phyloP scores from a whole-genome alignment of 1,139 yeast genomes.

The Saccharomyces hybrid region DNA sequence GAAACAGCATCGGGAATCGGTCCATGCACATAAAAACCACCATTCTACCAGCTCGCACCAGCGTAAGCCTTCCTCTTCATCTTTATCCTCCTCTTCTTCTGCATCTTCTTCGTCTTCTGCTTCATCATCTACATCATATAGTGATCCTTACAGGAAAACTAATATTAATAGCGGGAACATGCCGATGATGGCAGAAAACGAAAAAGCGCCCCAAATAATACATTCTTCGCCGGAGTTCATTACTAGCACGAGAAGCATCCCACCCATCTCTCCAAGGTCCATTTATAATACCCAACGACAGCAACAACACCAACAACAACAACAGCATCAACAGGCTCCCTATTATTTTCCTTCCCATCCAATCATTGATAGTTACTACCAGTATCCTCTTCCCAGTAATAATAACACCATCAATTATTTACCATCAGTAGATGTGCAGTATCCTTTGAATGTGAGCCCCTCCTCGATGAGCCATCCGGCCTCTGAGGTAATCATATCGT shows the following conservation, averaged over 20 bases:
- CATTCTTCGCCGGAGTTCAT: background rate
- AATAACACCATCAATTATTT: background rate
- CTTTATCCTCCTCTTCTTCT: conserved; percentile 4
- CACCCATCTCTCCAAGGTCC: background rate
- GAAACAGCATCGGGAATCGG: conserved; percentile 89
- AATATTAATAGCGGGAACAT: background rate
- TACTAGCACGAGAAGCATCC: background rate
- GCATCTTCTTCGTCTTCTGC: conserved; percentile 3
- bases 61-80: background rate
- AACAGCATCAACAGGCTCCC: background rate
- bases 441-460: background rate
- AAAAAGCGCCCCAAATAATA: background rate
- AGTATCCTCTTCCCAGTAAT: background rate
- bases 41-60: background rate
- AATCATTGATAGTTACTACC: background rate
- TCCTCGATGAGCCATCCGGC: background rate
- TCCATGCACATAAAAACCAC: conserved; percentile 39
- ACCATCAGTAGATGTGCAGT: background rate
- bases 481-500: background rate
- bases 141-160: conserved; percentile 40
- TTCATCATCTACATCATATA: conserved; percentile 35
- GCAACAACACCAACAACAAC: background rate
- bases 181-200: background rate
- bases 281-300: background rate
- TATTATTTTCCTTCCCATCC: background rate